Evolutionary conservation across 305 asterid species (phyloP).

Genomic region (Fraxinus paxiana): DNA sequence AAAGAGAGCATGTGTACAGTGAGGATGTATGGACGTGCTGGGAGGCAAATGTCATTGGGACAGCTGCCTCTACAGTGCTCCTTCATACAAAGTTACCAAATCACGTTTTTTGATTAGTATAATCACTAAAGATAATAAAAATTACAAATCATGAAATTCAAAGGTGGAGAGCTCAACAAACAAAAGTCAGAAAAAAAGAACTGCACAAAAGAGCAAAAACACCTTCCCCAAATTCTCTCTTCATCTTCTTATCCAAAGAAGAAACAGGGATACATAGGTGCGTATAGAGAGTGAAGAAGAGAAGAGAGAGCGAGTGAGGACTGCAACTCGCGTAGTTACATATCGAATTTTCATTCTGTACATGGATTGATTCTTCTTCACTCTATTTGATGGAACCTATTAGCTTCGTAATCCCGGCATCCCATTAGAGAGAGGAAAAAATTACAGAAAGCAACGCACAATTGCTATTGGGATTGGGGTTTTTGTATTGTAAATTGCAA

Average conservation of each 20-base stretch:
- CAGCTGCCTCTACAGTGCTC: neutral
- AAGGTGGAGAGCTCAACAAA: slow-evolving; percentile 17
- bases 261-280: neutral
- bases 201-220: neutral
- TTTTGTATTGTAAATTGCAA: neutral
- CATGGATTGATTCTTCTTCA: slow-evolving; percentile 22
- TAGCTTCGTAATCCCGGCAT: slow-evolving; percentile 52
- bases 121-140: neutral
- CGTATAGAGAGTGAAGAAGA: neutral
- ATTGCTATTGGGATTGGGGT: slow-evolving; percentile 25
- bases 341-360: slow-evolving; percentile 20
- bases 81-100: neutral
- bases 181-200: neutral
- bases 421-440: slow-evolving; percentile 27
- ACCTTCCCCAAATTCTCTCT: slow-evolving; percentile 13
- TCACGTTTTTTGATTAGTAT: neutral
- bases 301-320: slow-evolving; percentile 19
- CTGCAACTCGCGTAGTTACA: slow-evolving; percentile 56
- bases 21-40: slow-evolving; percentile 31
- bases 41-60: slow-evolving; percentile 27
- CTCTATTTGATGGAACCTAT: slow-evolving; percentile 29
- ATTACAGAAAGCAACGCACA: slow-evolving; percentile 36
- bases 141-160: neutral
- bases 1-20: slow-evolving; percentile 20
- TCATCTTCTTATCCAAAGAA: slow-evolving; percentile 23